phyloP scores from a whole-genome alignment of 1,284 basidiomycete species.

The Xerocomus subilludens region DNA sequence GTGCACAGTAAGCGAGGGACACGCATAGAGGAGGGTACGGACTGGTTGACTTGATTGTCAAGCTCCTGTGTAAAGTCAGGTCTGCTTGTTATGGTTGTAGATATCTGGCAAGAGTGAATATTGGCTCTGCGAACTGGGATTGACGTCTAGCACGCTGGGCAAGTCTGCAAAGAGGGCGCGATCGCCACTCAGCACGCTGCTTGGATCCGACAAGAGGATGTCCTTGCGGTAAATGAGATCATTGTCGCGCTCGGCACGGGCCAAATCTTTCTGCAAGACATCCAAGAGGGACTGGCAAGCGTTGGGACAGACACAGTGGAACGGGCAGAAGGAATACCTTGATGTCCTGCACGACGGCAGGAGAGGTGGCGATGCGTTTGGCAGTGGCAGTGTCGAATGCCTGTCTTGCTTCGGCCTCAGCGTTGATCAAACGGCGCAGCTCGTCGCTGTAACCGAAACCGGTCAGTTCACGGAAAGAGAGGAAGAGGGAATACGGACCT shows the following conservation, averaged over 20 bases:
- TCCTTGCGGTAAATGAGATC: constrained; percentile 96
- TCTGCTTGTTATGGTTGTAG: constrained; percentile 87
- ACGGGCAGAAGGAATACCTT: constrained; percentile 64
- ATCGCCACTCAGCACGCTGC: constrained; percentile 58
- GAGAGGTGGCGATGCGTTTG: constrained; percentile 69
- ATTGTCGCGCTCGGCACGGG: constrained; percentile 90
- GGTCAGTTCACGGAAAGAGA: not conserved
- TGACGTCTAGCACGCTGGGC: constrained; percentile 69
- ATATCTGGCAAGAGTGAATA: constrained; percentile 62
- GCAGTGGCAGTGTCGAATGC: constrained; percentile 80
- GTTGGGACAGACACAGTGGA: not conserved
- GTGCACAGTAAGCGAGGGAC: not conserved
- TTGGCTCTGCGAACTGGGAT: too few species aligned
- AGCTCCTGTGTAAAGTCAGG: constrained; percentile 73
- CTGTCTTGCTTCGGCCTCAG: constrained; percentile 75
- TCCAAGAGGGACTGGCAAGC: constrained; percentile 67
- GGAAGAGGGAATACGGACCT: constrained; percentile 57
- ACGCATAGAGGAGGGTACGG: constrained; percentile 43
- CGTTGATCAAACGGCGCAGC: constrained; percentile 77
- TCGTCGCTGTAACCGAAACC: constrained; percentile 82
- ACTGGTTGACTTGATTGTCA: constrained; percentile 74
- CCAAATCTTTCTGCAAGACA: constrained; percentile 74
- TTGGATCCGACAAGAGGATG: constrained; percentile 76
- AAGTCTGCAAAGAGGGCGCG: constrained; percentile 81
- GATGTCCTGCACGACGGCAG: constrained; percentile 77